These are phyloP conservation scores for Candida chilensis DNA, from an alignment of 805 yeast genomes.

Conservation along the genomic window DNA sequence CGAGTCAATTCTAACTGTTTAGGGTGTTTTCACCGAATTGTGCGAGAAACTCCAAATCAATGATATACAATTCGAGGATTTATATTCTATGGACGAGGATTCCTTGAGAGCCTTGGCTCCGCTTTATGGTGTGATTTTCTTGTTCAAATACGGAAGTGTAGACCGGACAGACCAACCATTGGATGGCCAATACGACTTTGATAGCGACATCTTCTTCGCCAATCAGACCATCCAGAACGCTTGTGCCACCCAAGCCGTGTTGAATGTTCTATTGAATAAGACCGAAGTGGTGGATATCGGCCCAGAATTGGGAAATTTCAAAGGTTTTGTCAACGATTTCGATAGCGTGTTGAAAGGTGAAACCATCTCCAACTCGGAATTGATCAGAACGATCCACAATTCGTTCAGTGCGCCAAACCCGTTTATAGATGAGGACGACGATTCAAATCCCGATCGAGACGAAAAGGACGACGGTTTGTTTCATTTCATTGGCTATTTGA, in stretches of 20 bases:
- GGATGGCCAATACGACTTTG: slow-evolving; percentile 31
- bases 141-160: slow-evolving; percentile 47
- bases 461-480: slow-evolving; percentile 42
- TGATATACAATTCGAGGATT: slow-evolving; percentile 48
- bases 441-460: slow-evolving; percentile 10
- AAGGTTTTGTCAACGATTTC: slow-evolving; percentile 39
- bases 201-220: slow-evolving; percentile 44
- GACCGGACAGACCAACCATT: slow-evolving; percentile 26
- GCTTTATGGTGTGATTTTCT: slow-evolving; percentile 50
- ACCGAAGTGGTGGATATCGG: slow-evolving; percentile 33
- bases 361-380: slow-evolving; percentile 48
- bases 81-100: slow-evolving; percentile 41
- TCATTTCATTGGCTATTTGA: slow-evolving; percentile 52
- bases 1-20: slow-evolving; percentile 5
- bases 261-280: slow-evolving; percentile 43
- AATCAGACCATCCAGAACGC: slow-evolving; percentile 59
- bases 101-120: slow-evolving; percentile 25
- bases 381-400: slow-evolving; percentile 48
- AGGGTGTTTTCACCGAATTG: slow-evolving; percentile 57
- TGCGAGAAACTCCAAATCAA: slow-evolving; percentile 45
- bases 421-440: slow-evolving; percentile 35
- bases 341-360: slow-evolving; percentile 55
- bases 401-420: slow-evolving; percentile 49
- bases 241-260: slow-evolving; percentile 67
- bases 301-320: slow-evolving; percentile 33